phyloP scores from a whole-genome alignment of 768 basidiomycete genomes.

The Suillus placidus region DNA sequence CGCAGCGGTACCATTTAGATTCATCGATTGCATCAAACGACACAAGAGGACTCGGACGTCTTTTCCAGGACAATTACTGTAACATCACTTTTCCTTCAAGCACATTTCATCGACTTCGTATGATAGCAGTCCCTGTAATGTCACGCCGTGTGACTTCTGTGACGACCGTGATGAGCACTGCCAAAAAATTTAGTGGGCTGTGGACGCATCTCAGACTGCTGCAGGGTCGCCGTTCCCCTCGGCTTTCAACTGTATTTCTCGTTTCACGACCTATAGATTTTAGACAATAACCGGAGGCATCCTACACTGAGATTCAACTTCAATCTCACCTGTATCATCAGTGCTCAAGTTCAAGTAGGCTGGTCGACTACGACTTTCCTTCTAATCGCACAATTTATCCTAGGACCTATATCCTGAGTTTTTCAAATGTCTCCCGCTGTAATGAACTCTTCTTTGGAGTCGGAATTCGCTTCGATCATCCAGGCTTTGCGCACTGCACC shows the following conservation, averaged over 20 bases:
- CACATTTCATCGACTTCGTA: background rate
- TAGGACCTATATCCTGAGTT: constrained; percentile 13
- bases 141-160: background rate
- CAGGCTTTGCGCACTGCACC: constrained; percentile 59
- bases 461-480: constrained; percentile 44
- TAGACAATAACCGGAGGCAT: constrained; percentile 1
- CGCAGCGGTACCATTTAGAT: constrained; percentile 57
- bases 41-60: constrained; percentile 3
- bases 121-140: background rate
- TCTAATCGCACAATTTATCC: constrained; percentile 9
- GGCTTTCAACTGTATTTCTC: background rate
- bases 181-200: background rate
- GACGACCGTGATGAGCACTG: background rate
- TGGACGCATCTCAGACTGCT: background rate
- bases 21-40: background rate
- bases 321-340: constrained; percentile 22
- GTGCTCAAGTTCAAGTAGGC: constrained; percentile 6
- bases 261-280: constrained; percentile 3
- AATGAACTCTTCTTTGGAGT: constrained; percentile 45
- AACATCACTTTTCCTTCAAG: constrained; percentile 8
- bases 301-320: background rate
- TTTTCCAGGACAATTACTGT: constrained; percentile 8
- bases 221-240: background rate
- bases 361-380: constrained; percentile 2
- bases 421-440: constrained; percentile 56